Base-by-base conservation (phyloP, 257 asterid genomes). In the Euphrasia confusa region DNA sequence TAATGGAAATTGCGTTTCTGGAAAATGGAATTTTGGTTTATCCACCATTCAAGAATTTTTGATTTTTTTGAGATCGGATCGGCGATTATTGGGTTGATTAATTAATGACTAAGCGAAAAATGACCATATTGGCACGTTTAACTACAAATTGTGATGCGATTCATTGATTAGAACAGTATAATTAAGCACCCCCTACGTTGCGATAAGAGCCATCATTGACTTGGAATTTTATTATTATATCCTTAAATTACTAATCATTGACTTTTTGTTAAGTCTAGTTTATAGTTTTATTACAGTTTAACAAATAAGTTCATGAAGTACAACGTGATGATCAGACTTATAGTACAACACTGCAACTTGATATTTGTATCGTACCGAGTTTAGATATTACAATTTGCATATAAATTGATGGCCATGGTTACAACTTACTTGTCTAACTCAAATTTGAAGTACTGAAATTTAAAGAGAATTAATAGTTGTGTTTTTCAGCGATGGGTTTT, bases 341-440 rank as follows among this genome's bases (percentile, higher is more conserved):
- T 49, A 49, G 54, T 49, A 49, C 52, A 45, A 44, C 40, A 35
- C 49, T 44, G 15, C 54, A 48, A 49, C 54, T 49, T 49, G 26
- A 15, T 14, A n/a, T n/a, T 49, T 12, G 52, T 10, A 17, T 49
- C 54, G 54, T 49, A 49, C 54, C 13, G 24, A 21, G 24, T 21
- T 21, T 21, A 21, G 24, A 10, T 10, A n/a, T n/a, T 15, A 15
- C 1, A 52, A 7, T 6, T 52, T 52, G 30, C 30, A 18, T 52
- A 52, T 52, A 52, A 52, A 52, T 52, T 17, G 57, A 52, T 18
- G 30, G 5, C 30, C 28, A 8, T 52, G 57, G 10, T 6, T 7
- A 15, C 4, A 52, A 15, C 30, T 21, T 21, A 21, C 24, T 52
- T 15, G 57, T 52, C 13, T 18, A 52, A 17, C 30, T 5, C 57